phyloP scores from a whole-genome alignment of 257 asterid species.

The Vinca minor region DNA sequence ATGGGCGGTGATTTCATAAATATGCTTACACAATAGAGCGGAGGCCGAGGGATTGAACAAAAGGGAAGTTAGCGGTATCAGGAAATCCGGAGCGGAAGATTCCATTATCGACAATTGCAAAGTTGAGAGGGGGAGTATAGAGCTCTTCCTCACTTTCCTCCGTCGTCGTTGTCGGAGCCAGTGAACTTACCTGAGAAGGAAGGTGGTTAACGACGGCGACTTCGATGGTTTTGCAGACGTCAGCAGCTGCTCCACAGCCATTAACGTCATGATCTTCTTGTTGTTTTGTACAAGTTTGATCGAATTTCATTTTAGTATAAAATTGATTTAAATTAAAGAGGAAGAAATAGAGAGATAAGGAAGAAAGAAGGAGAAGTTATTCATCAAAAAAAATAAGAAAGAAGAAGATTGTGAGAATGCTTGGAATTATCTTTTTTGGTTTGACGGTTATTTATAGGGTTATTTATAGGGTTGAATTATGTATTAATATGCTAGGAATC shows the following conservation, averaged over 20 bases:
- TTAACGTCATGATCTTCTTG: too few species aligned
- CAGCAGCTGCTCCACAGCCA: not conserved
- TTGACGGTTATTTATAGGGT: not conserved
- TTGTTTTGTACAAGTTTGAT: not conserved
- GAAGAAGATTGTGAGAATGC: not conserved
- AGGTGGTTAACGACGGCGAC: constrained; percentile 23
- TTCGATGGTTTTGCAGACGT: constrained; percentile 30
- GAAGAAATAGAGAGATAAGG: not conserved
- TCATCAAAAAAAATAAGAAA: too few species aligned
- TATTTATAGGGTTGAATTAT: too few species aligned
- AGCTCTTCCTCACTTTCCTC: constrained; percentile 26
- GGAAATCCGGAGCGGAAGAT: constrained; percentile 78
- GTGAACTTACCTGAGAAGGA: constrained; percentile 24
- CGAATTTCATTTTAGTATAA: not conserved
- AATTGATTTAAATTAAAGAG: not conserved
- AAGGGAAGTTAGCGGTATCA: constrained; percentile 52
- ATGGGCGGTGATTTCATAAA: too few species aligned
- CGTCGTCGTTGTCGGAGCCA: constrained; percentile 9
- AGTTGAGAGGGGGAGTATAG: constrained; percentile 69
- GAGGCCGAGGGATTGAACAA: constrained; percentile 58
- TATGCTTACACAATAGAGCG: constrained; percentile 68
- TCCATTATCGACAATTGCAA: constrained; percentile 66
- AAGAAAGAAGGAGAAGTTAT: too few species aligned
- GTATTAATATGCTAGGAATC: too few species aligned
- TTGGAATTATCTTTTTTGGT: not conserved